Evolutionary conservation across 371 early-diverging fungal genomes (phyloP).

Genomic region (Rhizopus stolonifer): DNA sequence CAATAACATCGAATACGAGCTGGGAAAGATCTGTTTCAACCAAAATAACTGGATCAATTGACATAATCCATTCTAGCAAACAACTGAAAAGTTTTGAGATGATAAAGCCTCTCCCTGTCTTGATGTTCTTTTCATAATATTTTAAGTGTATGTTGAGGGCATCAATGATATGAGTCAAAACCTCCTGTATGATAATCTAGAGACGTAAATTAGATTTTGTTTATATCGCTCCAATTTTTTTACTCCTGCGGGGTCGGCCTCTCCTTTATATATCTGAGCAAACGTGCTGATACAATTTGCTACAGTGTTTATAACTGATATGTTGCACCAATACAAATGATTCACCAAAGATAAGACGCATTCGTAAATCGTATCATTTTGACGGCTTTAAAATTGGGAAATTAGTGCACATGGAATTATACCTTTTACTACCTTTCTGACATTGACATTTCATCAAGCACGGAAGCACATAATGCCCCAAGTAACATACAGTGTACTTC

Average conservation of each 20-base stretch:
- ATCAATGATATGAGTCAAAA: conserved; percentile 66
- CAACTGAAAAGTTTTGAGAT: conserved; percentile 71
- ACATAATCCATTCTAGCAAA: conserved; percentile 79
- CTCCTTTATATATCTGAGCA: conserved; percentile 58
- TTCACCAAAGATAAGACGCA: conserved; percentile 63
- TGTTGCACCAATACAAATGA: conserved; percentile 65
- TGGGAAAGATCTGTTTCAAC: conserved; percentile 64
- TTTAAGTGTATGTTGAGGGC: conserved; percentile 71
- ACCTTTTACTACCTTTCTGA: conserved; percentile 22
- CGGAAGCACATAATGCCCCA: conserved; percentile 48
- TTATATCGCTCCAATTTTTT: conserved; percentile 5
- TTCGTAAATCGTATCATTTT: conserved; percentile 53
- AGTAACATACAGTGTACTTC: conserved; percentile 61
- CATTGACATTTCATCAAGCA: conserved; percentile 56
- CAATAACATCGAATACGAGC: conserved; percentile 74
- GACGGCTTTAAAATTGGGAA: conserved; percentile 35
- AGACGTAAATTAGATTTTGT: not conserved
- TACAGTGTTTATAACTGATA: conserved; percentile 63
- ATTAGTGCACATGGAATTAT: not conserved
- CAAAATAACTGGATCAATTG: conserved; percentile 57
- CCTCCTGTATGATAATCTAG: conserved; percentile 58
- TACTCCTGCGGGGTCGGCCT: conserved; percentile 62
- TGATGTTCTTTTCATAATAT: conserved; percentile 46
- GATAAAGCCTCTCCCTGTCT: conserved; percentile 50
- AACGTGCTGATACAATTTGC: conserved; percentile 68